These are phyloP conservation scores for Aspergillus nanangensis DNA, from an alignment of 495 filamentous ascomycete genomes.

Conservation along the genomic window DNA sequence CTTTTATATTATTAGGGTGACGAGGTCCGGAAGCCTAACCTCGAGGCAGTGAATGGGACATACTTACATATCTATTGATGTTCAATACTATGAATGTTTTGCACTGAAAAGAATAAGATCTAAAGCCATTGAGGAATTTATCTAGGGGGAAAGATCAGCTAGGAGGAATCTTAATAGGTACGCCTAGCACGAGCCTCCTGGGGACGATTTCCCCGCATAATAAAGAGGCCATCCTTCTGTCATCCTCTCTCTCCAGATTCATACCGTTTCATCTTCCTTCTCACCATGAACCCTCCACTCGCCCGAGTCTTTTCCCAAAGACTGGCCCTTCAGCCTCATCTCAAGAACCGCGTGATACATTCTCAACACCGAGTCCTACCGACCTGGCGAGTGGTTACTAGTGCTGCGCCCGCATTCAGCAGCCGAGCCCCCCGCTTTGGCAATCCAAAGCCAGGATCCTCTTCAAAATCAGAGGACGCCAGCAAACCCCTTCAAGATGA, in stretches of 20 bases:
- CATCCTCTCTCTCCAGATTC: background rate
- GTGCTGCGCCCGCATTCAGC: too few species aligned
- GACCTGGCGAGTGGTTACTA: too few species aligned
- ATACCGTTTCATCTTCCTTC: background rate
- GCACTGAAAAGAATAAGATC: too few species aligned
- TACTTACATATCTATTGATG: too few species aligned
- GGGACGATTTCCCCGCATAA: background rate
- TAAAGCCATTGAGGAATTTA: too few species aligned
- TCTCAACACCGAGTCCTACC: background rate
- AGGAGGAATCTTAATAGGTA: too few species aligned
- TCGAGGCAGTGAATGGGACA: too few species aligned
- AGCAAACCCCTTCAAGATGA: background rate
- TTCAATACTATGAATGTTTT: too few species aligned
- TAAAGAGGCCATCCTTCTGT: background rate
- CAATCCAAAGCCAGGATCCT: background rate
- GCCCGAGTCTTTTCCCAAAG: background rate
- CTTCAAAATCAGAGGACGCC: background rate
- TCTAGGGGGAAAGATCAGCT: too few species aligned
- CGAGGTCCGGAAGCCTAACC: too few species aligned
- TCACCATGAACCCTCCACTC: background rate
- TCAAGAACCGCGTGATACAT: background rate
- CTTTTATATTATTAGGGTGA: too few species aligned
- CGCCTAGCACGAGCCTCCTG: background rate
- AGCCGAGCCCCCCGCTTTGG: background rate
- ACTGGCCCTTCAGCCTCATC: background rate